Conservation (phyloP, 2,329 filamentous ascomycete genomes). For the Monosporascus sp. region DNA sequence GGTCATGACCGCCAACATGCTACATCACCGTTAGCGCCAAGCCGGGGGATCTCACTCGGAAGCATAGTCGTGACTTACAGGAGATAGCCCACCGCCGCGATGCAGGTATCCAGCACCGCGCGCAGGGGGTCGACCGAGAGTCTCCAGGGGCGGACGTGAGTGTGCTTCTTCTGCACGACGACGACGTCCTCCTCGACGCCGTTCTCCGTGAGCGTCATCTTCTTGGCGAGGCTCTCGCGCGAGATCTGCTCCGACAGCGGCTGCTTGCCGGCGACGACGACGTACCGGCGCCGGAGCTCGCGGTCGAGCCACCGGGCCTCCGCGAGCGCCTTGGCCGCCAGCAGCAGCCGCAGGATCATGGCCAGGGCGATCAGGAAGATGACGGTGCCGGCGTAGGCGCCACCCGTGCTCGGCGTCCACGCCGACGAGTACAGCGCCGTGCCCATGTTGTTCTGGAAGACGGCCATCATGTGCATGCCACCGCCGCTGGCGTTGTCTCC, state of each 20-base stretch:
- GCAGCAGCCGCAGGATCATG: constrained; percentile 61
- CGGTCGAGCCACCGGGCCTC: constrained; percentile 62
- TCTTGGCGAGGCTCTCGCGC: constrained; percentile 57
- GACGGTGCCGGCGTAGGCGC: constrained; percentile 81
- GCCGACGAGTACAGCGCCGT: constrained; percentile 54
- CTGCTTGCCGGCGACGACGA: constrained; percentile 64
- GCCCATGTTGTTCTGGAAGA: constrained; percentile 52
- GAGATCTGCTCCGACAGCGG: constrained; percentile 55
- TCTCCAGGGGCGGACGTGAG: constrained; percentile 65
- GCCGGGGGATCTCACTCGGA: too few relatives aligned
- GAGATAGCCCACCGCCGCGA: constrained; percentile 26
- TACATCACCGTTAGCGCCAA: constrained; percentile 36
- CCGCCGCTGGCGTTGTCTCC: constrained; percentile 18
- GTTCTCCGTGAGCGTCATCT: constrained; percentile 65
- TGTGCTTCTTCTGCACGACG: constrained; percentile 58
- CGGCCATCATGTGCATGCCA: constrained; percentile 38
- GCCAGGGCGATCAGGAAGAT: constrained; percentile 82
- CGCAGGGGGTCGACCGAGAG: constrained; percentile 57
- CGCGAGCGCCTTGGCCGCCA: constrained; percentile 64
- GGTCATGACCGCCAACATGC: constrained; percentile 31
- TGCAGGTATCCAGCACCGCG: constrained; percentile 24
- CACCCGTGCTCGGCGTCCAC: constrained; percentile 70
- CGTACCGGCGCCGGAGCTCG: constrained; percentile 71
- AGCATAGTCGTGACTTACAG: constrained; percentile 24
- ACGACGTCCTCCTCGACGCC: constrained; percentile 77